Evolutionary conservation across 2,329 filamentous ascomycete species (phyloP), one percentile per base, ranked within the genome.

Genomic region (Rutstroemia sp.): DNA sequence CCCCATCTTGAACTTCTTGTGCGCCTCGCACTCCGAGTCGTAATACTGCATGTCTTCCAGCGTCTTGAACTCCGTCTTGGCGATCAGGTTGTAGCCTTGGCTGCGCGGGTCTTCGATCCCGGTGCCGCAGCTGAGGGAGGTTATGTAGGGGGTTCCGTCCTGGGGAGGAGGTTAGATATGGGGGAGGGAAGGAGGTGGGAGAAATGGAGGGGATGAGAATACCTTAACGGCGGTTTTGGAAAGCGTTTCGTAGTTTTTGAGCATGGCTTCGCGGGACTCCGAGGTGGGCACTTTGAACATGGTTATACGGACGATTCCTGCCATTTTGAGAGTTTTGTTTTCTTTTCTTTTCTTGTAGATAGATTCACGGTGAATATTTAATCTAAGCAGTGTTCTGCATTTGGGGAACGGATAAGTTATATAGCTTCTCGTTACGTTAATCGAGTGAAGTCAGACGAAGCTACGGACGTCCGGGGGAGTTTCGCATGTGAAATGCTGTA

Each of bases 21-120:
- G 82, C 30, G 80, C 80, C 62, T 74, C 74, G 61, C 80, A 82
- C 49, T 77, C 72, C 2, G 70, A 71, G 64, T 85, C 81, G 64
- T 83, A 85, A 64, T 77, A 85, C 47, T 79, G 72, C 77, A 84
- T 79, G 62, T 83, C 81, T 10, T 79, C 79, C 48, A 78, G 54
- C 10, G 71, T 77, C n/a, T 73, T 72, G 61, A 85, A 84, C 4
- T 76, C 75, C 14, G 75, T 79, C 59, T 78, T 75, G 1, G 77
- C 76, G 5, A 76, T 72, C 30, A 84, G 51, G 14, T 77, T 83
- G 69, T 74, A 83, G 23, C 80, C 81, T 64, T 81, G 75, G 62
- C 71, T 76, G 21, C 80, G 76, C 1, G 75, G 71, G 58, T 82
- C 80, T 14, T 75, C 70, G 39, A 44, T 19, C 56, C 78, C 67